phyloP scores from a whole-genome alignment of 345 rosid species.

The Turritis glabra region DNA sequence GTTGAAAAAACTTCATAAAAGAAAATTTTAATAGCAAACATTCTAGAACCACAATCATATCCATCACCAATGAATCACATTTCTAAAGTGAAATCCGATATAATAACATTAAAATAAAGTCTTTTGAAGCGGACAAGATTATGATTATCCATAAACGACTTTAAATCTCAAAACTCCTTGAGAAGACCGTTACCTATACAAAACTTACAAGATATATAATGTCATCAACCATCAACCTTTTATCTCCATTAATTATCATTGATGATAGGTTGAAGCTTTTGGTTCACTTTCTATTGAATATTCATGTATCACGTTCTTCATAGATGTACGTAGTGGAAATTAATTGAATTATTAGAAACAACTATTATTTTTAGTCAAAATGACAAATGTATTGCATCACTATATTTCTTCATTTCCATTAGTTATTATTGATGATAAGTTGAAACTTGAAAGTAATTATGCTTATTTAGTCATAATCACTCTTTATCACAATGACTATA shows the following conservation, averaged over 20 bases:
- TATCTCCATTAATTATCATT: background rate
- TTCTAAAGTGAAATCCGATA: background rate
- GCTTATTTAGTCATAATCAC: background rate
- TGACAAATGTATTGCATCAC: slow-evolving; percentile 7
- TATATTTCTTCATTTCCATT: background rate
- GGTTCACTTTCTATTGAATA: background rate
- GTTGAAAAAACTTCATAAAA: background rate
- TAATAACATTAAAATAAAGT: background rate
- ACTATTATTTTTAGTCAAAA: background rate
- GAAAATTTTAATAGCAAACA: background rate
- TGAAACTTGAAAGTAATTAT: background rate
- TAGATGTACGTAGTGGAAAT: background rate
- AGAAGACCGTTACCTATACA: slow-evolving; percentile 25
- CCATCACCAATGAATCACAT: background rate
- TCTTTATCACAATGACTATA: background rate
- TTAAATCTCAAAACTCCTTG: slow-evolving; percentile 13
- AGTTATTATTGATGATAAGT: background rate
- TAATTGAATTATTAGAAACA: background rate
- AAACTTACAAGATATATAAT: background rate
- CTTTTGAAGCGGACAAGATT: background rate
- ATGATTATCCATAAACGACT: background rate
- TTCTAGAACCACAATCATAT: background rate
- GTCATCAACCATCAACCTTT: background rate
- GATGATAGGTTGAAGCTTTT: background rate
- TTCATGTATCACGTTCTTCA: background rate